These are phyloP conservation scores for Crithidia thermophila DNA, from an alignment of 208 protist genomes.

Conservation along the genomic window DNA sequence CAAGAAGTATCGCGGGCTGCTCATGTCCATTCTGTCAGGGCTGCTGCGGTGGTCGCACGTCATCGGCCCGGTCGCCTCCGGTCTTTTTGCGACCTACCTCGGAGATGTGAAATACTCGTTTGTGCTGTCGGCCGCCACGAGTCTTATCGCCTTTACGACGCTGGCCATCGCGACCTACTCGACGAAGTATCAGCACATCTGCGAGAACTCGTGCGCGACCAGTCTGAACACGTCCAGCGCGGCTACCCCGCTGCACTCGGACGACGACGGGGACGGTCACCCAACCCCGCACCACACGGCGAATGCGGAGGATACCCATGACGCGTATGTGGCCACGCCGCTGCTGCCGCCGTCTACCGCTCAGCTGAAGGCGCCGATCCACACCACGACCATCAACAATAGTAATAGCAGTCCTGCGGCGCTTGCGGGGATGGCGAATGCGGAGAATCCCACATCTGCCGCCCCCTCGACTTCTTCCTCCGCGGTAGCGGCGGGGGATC, in stretches of 20 bases:
- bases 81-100: conserved; percentile 43
- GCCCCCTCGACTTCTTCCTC: too few species aligned
- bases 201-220: conserved; percentile 18
- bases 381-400: neutral
- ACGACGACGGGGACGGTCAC: conserved; percentile 13
- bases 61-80: conserved; percentile 59
- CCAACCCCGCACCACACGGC: neutral
- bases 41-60: conserved; percentile 81
- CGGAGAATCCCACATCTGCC: too few species aligned
- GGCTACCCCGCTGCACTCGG: conserved; percentile 7
- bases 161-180: conserved; percentile 35
- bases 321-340: conserved; percentile 6
- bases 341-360: conserved; percentile 5
- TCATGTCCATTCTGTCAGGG: conserved; percentile 79
- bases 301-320: neutral
- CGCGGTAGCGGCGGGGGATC: neutral
- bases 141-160: conserved; percentile 35
- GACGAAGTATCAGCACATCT: conserved; percentile 16
- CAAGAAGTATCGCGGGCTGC: conserved; percentile 73
- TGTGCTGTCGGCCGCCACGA: conserved; percentile 41
- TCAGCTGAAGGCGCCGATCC: neutral
- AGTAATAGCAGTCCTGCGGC: neutral
- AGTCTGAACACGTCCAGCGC: conserved; percentile 11
- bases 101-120: conserved; percentile 63
- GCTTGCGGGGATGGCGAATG: too few species aligned